Base-by-base conservation (phyloP, 73 alveolate genomes). In the Uronychia binucleata region DNA sequence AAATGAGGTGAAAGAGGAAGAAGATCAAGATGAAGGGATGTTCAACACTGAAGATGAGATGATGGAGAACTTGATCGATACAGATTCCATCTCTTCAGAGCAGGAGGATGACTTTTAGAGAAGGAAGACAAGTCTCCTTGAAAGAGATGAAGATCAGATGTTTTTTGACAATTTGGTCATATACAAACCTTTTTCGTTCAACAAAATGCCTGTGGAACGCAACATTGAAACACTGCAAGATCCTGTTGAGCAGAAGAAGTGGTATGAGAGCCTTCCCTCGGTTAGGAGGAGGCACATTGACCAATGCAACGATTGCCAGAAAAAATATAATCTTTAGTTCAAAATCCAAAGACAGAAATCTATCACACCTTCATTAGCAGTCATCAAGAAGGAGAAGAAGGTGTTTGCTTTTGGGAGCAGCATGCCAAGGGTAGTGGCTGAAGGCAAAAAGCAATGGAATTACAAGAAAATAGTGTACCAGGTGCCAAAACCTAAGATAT, bases 1-100 rank as follows among this genome's bases (percentile, higher is more conserved):
- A 11, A 19, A 46, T 46, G 67, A 46, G 5, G 5, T 46, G 13
- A 67, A 77, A 30, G 82, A 77, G 82, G 82, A 77, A 31, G 82
- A 77, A 74, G 80, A 74, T 74, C 33, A 74, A 26, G 75, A 57
- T 57, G 75, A 57, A 57, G 14, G 75, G 75, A 19, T 14, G n/a
- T n/a, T n/a, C n/a, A n/a, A n/a, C n/a, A n/a, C n/a, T n/a, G n/a
- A n/a, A n/a, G n/a, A n/a, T n/a, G n/a, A n/a, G n/a, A n/a, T n/a
- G n/a, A n/a, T n/a, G n/a, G n/a, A n/a, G n/a, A n/a, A n/a, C n/a
- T n/a, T n/a, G n/a, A n/a, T n/a, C n/a, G n/a, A n/a, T n/a, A n/a
- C n/a, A n/a, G n/a, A n/a, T n/a, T n/a, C n/a, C n/a, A n/a, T n/a
- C n/a, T n/a, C n/a, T n/a, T n/a, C n/a, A n/a, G n/a, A n/a, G n/a